These are phyloP conservation scores for Picocystis salinarum DNA, from an alignment of 139 green algal genomes.

Conservation along the genomic window DNA sequence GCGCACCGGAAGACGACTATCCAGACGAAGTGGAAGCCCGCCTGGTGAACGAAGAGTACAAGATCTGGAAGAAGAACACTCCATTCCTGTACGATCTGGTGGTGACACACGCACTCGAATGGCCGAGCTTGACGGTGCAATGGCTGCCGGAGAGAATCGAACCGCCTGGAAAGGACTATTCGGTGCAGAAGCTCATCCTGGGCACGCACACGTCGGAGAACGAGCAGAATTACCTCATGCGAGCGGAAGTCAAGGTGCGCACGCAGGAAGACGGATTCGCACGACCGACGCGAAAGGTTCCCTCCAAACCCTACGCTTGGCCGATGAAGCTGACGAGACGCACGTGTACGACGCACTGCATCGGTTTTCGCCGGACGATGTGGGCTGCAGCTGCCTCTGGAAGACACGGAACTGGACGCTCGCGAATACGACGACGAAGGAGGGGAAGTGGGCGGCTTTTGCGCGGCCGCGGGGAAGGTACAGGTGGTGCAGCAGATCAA, in stretches of 20 bases:
- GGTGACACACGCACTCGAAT: constrained; percentile 96
- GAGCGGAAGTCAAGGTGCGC: constrained; percentile 61
- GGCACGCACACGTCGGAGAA: constrained; percentile 93
- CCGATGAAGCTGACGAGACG: not conserved
- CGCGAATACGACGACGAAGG: constrained; percentile 71
- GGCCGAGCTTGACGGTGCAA: constrained; percentile 92
- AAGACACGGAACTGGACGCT: constrained; percentile 63
- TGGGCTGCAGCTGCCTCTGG: constrained; percentile 50
- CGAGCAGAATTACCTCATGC: constrained; percentile 98
- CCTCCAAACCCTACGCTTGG: not conserved
- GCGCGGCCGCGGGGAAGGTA: constrained; percentile 50
- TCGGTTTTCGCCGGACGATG: constrained; percentile 2
- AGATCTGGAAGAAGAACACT: constrained; percentile 99
- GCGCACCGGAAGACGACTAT: constrained; percentile 44
- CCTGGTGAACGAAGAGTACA: constrained; percentile 98
- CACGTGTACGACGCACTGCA: no score
- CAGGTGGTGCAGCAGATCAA: constrained; percentile 92
- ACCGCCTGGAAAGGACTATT: constrained; percentile 45
- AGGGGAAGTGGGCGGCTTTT: constrained; percentile 79
- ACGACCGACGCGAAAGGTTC: not conserved
- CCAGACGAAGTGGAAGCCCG: constrained; percentile 57
- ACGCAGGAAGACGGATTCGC: not conserved
- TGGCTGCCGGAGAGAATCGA: constrained; percentile 77
- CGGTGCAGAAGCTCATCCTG: constrained; percentile 85
- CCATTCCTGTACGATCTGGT: constrained; percentile 98